Evolutionary conservation across 108 stramenopile genomes (phyloP), one percentile per base, ranked within the genome.

Genomic region (Discostella stelligeroides): DNA sequence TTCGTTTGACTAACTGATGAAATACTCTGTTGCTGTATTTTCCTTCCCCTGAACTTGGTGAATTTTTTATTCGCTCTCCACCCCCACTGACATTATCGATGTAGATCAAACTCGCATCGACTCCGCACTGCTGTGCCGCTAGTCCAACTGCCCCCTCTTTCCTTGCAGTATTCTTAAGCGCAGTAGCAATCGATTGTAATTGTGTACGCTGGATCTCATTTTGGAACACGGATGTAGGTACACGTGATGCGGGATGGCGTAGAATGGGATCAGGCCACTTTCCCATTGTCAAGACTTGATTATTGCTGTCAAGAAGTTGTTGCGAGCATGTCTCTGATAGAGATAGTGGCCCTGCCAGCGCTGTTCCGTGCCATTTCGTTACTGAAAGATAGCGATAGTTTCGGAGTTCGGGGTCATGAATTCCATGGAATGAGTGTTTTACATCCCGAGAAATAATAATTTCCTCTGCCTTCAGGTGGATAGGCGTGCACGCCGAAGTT

Each of bases 81-180:
- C 46, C 30, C 17, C 12, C n/a, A n/a, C n/a, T 55, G 7, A 59
- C 60, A 14, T 61, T 65, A 47, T 86, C 80, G 50, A 86, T 76
- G 28, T 76, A 93, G 8, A 94, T 73, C 72, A 94, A 75, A 38
- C 84, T 78, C 9, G 68, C 86, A 68, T 91, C 83, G n/a, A 94
- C 70, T 9, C 92, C 92, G 65, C 90, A 91, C 69, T 94, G 92
- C 63, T 91, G 90, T 2, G 92, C 92, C 8, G 92, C 92, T 39
- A 94, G 67, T 28, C 92, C 92, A 7, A 94, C 92, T 13, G 92
- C 92, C 0, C 81, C 77, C 34, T 90, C 70, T 15, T 24, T 15
- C 11, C 62, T 55, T 3, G 90, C 88, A 9, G 92, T 94, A 29
- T 76, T 48, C 73, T 66, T 66, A 29, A 94, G 76, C 10, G 79